phyloP scores from a whole-genome alignment of 2,329 filamentous ascomycete genomes.

The Aspergillus fijiensis region DNA sequence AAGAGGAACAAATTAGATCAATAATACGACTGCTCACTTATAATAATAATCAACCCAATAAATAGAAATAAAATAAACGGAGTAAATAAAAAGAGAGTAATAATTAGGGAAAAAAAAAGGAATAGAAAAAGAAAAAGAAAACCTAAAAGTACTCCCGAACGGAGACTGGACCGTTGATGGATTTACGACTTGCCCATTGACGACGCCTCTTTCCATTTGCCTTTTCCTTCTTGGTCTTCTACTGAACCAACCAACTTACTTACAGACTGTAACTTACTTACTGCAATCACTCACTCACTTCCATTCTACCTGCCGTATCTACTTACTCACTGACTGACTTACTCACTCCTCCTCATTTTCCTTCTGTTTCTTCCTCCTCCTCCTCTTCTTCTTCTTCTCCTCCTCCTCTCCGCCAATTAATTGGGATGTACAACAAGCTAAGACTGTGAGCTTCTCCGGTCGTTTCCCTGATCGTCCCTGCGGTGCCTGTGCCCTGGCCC shows the following conservation, averaged over 20 bases:
- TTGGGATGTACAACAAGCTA: constrained; percentile 15
- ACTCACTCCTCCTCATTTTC: too few species aligned
- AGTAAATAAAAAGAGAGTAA: neutral
- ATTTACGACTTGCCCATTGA: neutral
- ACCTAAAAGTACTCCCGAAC: neutral
- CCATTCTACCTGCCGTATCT: neutral
- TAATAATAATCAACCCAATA: neutral
- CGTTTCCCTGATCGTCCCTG: constrained; percentile 23
- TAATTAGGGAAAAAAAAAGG: neutral
- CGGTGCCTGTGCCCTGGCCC: constrained; percentile 17
- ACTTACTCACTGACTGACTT: neutral
- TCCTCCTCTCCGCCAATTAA: constrained; percentile 9
- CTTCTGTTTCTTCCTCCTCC: neutral
- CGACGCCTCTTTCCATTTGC: neutral
- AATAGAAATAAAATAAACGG: constrained; percentile 1
- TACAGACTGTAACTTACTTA: neutral
- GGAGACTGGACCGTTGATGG: neutral
- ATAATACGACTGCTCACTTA: neutral
- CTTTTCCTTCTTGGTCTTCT: neutral
- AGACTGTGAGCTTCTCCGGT: neutral
- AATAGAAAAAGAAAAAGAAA: constrained; percentile 1
- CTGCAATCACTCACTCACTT: neutral
- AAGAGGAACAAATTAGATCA: neutral
- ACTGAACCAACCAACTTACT: neutral
- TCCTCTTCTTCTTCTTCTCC: constrained; percentile 7